Conservation (phyloP, 805 yeast genomes). For the Metschnikowia koreensis region DNA sequence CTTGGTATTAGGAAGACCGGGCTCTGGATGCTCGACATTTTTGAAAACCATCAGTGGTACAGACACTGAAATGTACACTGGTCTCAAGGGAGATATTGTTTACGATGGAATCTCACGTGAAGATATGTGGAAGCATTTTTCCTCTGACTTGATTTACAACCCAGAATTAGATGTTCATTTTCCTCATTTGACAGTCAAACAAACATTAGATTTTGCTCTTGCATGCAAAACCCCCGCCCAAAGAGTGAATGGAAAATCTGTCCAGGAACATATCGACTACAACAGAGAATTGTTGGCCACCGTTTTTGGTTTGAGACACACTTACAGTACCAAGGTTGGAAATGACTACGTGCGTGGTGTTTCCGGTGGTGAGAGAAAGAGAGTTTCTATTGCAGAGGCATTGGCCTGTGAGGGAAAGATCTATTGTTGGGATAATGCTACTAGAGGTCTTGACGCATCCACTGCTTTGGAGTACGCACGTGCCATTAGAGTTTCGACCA, state of each 20-base stretch:
- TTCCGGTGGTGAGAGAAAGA: conserved; percentile 39
- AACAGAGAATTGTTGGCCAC: conserved; percentile 28
- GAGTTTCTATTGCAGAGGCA: conserved; percentile 31
- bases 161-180: conserved; percentile 70
- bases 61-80: conserved; percentile 25
- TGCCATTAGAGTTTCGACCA: conserved; percentile 29
- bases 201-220: conserved; percentile 69
- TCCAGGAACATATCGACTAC: conserved; percentile 45
- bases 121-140: conserved; percentile 58
- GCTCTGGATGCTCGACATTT: conserved; percentile 44
- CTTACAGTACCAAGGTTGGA: conserved; percentile 31
- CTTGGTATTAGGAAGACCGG: conserved; percentile 31
- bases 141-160: conserved; percentile 55
- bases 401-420: conserved; percentile 20
- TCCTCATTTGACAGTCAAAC: conserved; percentile 73
- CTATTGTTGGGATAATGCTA: conserved; percentile 36
- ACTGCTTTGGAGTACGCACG: conserved; percentile 32
- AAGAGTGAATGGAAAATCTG: conserved; percentile 47
- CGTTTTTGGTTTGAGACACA: conserved; percentile 31
- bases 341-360: conserved; percentile 43
- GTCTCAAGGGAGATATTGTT: conserved; percentile 34
- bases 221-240: conserved; percentile 63
- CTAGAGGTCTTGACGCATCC: conserved; percentile 34
- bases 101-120: conserved; percentile 57
- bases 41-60: conserved; percentile 28